Conservation (phyloP, 2,329 filamentous ascomycete genomes). For the Aspergillus calidoustus region DNA sequence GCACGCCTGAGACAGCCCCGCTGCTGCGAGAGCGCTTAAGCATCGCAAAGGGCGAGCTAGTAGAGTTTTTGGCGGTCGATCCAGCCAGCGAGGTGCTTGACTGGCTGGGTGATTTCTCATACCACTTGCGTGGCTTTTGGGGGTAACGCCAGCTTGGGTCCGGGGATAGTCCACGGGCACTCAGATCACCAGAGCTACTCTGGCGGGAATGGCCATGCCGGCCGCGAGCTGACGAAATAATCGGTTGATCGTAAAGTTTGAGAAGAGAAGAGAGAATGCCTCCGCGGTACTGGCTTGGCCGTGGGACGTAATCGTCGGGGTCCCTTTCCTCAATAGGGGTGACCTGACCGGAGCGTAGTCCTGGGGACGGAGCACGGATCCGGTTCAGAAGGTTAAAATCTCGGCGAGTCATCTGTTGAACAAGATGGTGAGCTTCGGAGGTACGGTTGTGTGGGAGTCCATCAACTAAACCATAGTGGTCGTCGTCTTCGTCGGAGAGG, state of each 20-base stretch:
- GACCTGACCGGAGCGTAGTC: constrained; percentile 39
- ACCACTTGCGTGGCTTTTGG: constrained; percentile 43
- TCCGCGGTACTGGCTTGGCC: constrained; percentile 70
- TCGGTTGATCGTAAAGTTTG: constrained; percentile 66
- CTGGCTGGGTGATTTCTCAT: constrained; percentile 43
- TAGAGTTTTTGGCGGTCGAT: constrained; percentile 35
- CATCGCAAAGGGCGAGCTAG: constrained; percentile 34
- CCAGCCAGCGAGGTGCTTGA: constrained; percentile 42
- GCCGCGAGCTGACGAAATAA: constrained; percentile 33
- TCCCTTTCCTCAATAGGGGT: constrained; percentile 47
- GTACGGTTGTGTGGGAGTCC: constrained; percentile 33
- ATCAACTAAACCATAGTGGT: constrained; percentile 35
- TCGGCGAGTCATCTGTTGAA: constrained; percentile 43
- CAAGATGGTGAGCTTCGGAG: constrained; percentile 39
- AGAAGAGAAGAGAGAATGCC: constrained; percentile 75
- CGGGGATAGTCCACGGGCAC: constrained; percentile 36
- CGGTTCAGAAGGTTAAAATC: constrained; percentile 39
- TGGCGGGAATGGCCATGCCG: constrained; percentile 36
- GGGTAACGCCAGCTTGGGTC: constrained; percentile 35
- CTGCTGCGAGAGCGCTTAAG: constrained; percentile 45
- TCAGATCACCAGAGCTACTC: constrained; percentile 38
- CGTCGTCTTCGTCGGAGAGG: constrained; percentile 39
- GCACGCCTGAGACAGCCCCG: constrained; percentile 32
- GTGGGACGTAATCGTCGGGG: constrained; percentile 67
- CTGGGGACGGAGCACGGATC: constrained; percentile 37